These are phyloP conservation scores for Hirschioporus abietinus DNA, from an alignment of 768 basidiomycete genomes.

Conservation along the genomic window DNA sequence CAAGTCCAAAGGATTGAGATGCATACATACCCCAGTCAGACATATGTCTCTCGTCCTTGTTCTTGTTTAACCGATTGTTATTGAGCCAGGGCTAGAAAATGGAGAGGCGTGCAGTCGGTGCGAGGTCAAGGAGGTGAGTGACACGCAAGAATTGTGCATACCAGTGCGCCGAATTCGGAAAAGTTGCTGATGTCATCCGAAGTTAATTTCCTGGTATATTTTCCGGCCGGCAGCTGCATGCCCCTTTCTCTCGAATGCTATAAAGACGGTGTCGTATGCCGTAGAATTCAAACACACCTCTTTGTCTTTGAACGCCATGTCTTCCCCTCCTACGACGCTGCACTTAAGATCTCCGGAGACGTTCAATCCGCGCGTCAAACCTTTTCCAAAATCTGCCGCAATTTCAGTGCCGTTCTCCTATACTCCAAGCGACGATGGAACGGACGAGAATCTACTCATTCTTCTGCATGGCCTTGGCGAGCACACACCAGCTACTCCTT, in stretches of 20 bases:
- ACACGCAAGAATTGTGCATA: background rate
- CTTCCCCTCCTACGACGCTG: background rate
- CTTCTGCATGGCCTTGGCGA: constrained; percentile 83
- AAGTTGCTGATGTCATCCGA: background rate
- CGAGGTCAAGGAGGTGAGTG: background rate
- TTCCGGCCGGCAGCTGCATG: background rate
- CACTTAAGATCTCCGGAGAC: background rate
- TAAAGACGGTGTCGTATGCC: background rate
- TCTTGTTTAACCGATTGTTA: background rate
- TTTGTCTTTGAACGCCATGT: background rate
- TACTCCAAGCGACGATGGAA: constrained; percentile 71
- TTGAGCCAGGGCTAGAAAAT: background rate
- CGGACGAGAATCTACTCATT: constrained; percentile 80
- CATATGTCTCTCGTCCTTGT: constrained; percentile 20
- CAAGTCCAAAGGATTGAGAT: constrained; percentile 1
- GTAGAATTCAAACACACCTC: background rate
- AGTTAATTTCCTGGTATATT: background rate
- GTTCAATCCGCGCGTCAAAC: constrained; percentile 32
- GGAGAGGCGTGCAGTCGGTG: background rate
- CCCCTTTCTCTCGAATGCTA: background rate
- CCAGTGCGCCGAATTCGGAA: background rate
- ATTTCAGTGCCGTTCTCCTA: constrained; percentile 63
- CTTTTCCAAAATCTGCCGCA: constrained; percentile 36
- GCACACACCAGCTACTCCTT: constrained; percentile 15
- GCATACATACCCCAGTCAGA: constrained; percentile 41